Percentiles rank a stretch among this genome's conserved stretches.
phyloP scores from a whole-genome alignment of 495 filamentous ascomycete species.

The Penicillium bialowiezense region DNA sequence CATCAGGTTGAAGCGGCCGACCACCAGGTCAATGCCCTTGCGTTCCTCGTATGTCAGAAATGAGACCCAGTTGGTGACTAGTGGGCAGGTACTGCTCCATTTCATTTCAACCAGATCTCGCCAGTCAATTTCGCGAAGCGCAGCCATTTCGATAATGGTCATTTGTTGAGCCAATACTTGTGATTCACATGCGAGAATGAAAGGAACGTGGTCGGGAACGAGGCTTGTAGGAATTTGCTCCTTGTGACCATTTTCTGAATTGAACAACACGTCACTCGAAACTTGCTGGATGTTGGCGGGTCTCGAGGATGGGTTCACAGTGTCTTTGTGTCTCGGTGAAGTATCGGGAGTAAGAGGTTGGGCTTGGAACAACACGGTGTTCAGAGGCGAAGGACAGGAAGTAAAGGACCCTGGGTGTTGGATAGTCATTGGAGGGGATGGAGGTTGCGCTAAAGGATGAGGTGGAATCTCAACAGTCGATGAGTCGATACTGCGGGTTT shows the following conservation, averaged over 20 bases:
- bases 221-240: constrained; percentile 5
- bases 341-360: constrained; percentile 52
- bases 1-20: constrained; percentile 94
- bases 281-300: constrained; percentile 30
- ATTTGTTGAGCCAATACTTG: constrained; percentile 89
- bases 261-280: constrained; percentile 38
- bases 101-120: constrained; percentile 92
- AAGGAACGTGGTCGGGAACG: constrained; percentile 70
- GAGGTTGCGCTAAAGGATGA: constrained; percentile 69
- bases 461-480: constrained; percentile 53
- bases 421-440: constrained; percentile 76
- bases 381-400: constrained; percentile 34
- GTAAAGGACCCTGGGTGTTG: constrained; percentile 54
- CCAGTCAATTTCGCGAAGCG: constrained; percentile 95
- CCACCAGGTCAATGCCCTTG: constrained; percentile 90
- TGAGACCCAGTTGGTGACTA: constrained; percentile 78
- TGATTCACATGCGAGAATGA: constrained; percentile 88
- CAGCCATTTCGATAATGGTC: constrained; percentile 93
- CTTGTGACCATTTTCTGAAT: constrained; percentile 31
- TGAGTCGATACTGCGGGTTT: constrained; percentile 35
- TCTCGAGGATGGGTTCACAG: constrained; percentile 15
- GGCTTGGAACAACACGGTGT: constrained; percentile 38
- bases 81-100: constrained; percentile 73
- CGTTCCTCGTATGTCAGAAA: constrained; percentile 80
- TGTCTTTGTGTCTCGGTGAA: constrained; percentile 37